Evolutionary conservation across 2,329 filamentous ascomycete genomes (phyloP), one percentile per base, ranked within the genome.

Genomic region (Epichloe elymi): DNA sequence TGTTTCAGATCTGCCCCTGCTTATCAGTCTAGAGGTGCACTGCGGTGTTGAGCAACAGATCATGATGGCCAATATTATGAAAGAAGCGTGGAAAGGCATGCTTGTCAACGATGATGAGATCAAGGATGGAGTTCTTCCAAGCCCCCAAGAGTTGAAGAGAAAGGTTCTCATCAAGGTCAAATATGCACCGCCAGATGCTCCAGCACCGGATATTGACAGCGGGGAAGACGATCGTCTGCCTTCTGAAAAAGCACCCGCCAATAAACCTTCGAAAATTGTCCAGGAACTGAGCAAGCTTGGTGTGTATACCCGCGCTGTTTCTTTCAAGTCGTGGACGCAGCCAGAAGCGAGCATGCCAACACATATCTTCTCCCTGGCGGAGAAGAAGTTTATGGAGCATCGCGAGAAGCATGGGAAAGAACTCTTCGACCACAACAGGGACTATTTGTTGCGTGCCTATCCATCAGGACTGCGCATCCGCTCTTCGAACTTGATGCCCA

Each of bases 21-120:
- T 97, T 53, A 85, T 96, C 59, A 95, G 88, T 62, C 76, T 98
- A 35, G 93, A 98, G 67, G 88, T 97, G 0, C 93, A 97, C 69
- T 89, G 88, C 56, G 75, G 74, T 55, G 69, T 80, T 0, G 77
- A 84, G 51, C 93, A 98, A 67, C 93, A 98, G 65, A 78, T 86
- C 56, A 76, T 84, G 52, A 96, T 97, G 88, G 89, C 95, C 5
- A 76, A 86, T 54, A 95, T 97, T 60, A 96, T 98, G 81, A 76
- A 82, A 55, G 80, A 94, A 54, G 80, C 80, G 26, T 98, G 89
- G 88, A 74, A 74, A n/a, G 83, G 75, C 1, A 73, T 83, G 53
- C 72, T 97, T 8, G 72, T 95, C 2, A 74, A 83, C 1, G 64
- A 69, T 20, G 71, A 68, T 48, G 77, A 63, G 6, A 61, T 65